These are phyloP conservation scores for Chrysoporthe austroafricana DNA, from an alignment of 2,329 filamentous ascomycete species.

Conservation along the genomic window DNA sequence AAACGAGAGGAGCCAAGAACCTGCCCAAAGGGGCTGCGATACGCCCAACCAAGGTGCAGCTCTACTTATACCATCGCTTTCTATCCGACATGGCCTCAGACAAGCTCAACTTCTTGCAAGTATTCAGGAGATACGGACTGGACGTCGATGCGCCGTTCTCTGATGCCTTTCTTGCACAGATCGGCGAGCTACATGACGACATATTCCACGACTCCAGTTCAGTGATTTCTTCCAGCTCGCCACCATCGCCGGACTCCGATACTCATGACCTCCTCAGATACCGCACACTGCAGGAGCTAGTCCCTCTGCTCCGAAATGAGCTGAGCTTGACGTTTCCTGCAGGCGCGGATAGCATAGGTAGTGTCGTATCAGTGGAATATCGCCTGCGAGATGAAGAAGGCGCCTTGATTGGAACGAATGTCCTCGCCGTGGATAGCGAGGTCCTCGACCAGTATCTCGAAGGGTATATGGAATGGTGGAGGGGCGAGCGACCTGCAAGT, in stretches of 20 bases:
- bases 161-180: constrained; percentile 76
- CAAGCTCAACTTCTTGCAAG: constrained; percentile 67
- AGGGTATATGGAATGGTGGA: constrained; percentile 85
- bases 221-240: constrained; percentile 42
- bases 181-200: constrained; percentile 70
- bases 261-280: constrained; percentile 49
- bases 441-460: constrained; percentile 68
- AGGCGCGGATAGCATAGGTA: constrained; percentile 52
- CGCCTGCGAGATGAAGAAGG: constrained; percentile 53
- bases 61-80: constrained; percentile 87
- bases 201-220: constrained; percentile 56
- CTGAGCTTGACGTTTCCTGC: constrained; percentile 56
- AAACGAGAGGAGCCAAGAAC: constrained; percentile 72
- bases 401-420: constrained; percentile 55
- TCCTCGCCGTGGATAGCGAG: constrained; percentile 69
- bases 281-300: constrained; percentile 51
- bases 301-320: constrained; percentile 51
- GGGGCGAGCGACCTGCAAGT: constrained; percentile 69
- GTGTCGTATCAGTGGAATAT: constrained; percentile 59
- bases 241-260: constrained; percentile 6
- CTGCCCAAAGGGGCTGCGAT: constrained; percentile 68
- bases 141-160: constrained; percentile 71
- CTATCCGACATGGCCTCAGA: constrained; percentile 76
- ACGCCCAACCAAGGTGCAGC: constrained; percentile 79
- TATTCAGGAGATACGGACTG: constrained; percentile 75